Evolutionary conservation across 2,329 filamentous ascomycete genomes (phyloP).

Genomic region (Triangularia setosa): DNA sequence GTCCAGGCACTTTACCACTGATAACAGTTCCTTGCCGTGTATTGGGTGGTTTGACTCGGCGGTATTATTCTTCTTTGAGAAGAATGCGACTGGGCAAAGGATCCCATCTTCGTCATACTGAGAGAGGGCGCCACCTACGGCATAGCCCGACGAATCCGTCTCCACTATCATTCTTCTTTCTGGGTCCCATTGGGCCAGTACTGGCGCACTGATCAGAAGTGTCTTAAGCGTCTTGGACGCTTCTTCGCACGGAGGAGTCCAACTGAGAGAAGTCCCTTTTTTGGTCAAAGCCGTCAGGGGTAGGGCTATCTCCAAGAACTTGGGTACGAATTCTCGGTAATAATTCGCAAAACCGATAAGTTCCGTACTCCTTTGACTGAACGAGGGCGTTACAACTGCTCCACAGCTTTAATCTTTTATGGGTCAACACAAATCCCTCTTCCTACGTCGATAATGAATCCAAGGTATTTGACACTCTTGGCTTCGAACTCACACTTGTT

Average conservation of each 20-base stretch:
- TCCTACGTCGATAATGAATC: background rate
- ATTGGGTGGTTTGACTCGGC: no score
- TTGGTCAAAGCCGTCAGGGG: slow-evolving; percentile 3
- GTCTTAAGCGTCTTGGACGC: slow-evolving; percentile 3
- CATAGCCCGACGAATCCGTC: slow-evolving; percentile 1
- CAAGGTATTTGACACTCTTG: background rate
- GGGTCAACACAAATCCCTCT: background rate
- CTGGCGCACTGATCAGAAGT: slow-evolving; percentile 1
- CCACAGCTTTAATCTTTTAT: slow-evolving; percentile 2
- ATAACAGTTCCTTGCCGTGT: no score
- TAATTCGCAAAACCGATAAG: slow-evolving; percentile 7
- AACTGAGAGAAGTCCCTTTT: slow-evolving; percentile 1
- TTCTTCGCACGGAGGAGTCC: background rate
- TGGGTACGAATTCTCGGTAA: slow-evolving; percentile 1
- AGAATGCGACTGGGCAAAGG: no score
- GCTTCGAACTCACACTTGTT: slow-evolving; percentile 3
- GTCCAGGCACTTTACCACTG: no score
- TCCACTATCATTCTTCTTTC: background rate
- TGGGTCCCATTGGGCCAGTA: slow-evolving; percentile 5
- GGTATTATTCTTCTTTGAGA: no score
- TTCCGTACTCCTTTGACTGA: slow-evolving; percentile 1
- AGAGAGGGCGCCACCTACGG: background rate
- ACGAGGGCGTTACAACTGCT: background rate
- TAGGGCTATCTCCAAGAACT: slow-evolving; percentile 1
- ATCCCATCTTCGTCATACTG: no score